Conservation (phyloP, 129 eudicot species). For the Tagetes patula region DNA sequence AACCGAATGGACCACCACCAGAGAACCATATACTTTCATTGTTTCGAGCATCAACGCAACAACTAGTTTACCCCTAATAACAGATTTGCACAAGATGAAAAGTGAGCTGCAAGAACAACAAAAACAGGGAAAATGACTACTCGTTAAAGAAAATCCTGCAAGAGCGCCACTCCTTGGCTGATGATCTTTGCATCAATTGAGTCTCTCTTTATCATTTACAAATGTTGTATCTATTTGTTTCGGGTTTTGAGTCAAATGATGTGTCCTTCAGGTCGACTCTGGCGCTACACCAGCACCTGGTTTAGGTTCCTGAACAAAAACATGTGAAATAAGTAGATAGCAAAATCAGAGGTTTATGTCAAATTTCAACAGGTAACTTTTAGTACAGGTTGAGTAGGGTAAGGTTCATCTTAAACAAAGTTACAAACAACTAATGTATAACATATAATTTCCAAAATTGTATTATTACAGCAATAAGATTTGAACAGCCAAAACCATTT, state of each 20-base stretch:
- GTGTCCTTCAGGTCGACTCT: neutral
- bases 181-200: neutral
- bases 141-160: neutral
- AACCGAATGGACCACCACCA: neutral
- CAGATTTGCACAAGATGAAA: no score
- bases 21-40: neutral
- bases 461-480: neutral
- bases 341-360: no score
- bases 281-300: neutral
- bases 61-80: neutral
- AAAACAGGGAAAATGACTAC: no score
- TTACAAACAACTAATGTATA: no score
- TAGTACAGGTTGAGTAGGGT: no score
- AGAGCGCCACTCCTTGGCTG: neutral
- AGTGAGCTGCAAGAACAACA: no score
- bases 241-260: neutral
- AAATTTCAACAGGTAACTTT: no score
- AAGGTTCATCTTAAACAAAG: no score
- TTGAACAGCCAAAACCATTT: neutral
- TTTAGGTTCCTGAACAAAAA: conserved; percentile 7
- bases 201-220: neutral
- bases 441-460: neutral
- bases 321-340: no score
- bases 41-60: neutral
- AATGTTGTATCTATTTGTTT: neutral